Conservation (phyloP, 78 protist genomes). For the Monosiga brevicollis region DNA sequence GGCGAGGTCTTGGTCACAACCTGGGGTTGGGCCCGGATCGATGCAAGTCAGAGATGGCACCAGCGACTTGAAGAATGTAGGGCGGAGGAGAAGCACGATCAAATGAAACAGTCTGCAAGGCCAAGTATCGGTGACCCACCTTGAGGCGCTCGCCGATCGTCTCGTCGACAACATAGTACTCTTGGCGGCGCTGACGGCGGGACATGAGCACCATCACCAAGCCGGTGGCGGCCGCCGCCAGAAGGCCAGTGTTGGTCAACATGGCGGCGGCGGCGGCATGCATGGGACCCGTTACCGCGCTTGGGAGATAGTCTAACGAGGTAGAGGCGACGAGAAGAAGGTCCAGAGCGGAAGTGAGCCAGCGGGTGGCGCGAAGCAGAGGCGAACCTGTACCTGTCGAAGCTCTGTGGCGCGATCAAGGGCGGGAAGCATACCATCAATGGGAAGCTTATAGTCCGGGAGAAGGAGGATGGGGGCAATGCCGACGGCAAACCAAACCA, state of each 20-base stretch:
- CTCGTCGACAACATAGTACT: too few relatives aligned
- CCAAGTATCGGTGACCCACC: not conserved
- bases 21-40: too few relatives aligned
- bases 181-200: too few relatives aligned
- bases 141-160: not conserved
- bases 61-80: not conserved
- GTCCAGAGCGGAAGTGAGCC: not conserved
- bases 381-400: not conserved
- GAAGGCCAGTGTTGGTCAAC: too few relatives aligned
- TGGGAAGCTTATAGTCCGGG: not conserved
- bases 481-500: not conserved
- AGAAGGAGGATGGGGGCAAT: not conserved
- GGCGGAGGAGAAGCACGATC: not conserved
- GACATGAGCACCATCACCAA: too few relatives aligned
- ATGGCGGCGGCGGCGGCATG: not conserved
- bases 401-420: too few relatives aligned
- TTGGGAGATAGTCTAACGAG: not conserved
- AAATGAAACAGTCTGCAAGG: not conserved
- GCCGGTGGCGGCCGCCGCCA: too few relatives aligned
- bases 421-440: too few relatives aligned
- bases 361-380: not conserved
- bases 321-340: not conserved
- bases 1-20: too few relatives aligned
- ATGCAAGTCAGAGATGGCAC: too few relatives aligned
- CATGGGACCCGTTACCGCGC: not conserved